phyloP scores from a whole-genome alignment of 2,329 filamentous ascomycete genomes.

The Hypomyces rosellus region DNA sequence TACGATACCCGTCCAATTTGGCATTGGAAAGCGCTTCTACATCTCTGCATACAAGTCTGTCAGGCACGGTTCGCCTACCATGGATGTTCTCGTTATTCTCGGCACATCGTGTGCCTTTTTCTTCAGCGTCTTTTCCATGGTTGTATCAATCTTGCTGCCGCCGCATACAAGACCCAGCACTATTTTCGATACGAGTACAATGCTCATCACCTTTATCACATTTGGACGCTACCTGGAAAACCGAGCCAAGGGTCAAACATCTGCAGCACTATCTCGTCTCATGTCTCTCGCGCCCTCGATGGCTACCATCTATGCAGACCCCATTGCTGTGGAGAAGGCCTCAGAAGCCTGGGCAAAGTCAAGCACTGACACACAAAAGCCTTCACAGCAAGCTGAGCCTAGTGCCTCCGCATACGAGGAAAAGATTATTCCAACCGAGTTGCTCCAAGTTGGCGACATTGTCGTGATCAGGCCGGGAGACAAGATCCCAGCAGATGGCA shows the following conservation, averaged over 20 bases:
- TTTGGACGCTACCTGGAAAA: slow-evolving; percentile 91
- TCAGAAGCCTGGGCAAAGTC: slow-evolving; percentile 64
- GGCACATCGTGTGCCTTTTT: slow-evolving; percentile 95
- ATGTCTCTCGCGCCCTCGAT: slow-evolving; percentile 97
- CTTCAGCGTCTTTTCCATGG: slow-evolving; percentile 84
- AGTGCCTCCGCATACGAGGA: slow-evolving; percentile 67
- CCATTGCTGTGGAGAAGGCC: slow-evolving; percentile 86
- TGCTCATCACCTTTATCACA: slow-evolving; percentile 95
- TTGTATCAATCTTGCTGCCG: slow-evolving; percentile 67
- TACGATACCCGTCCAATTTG: slow-evolving; percentile 92
- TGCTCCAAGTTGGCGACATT: slow-evolving; percentile 89
- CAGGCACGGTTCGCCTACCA: slow-evolving; percentile 85
- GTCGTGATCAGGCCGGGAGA: slow-evolving; percentile 90
- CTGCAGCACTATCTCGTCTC: slow-evolving; percentile 81
- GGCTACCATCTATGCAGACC: slow-evolving; percentile 93
- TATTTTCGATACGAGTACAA: slow-evolving; percentile 95
- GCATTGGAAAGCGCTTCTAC: slow-evolving; percentile 92
- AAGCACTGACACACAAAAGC: slow-evolving; percentile 23
- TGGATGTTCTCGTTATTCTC: slow-evolving; percentile 93
- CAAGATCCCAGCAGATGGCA: slow-evolving; percentile 91
- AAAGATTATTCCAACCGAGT: slow-evolving; percentile 82
- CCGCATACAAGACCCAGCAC: slow-evolving; percentile 78
- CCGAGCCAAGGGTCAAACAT: slow-evolving; percentile 90
- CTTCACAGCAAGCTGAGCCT: slow-evolving; percentile 22
- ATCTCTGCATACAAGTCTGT: slow-evolving; percentile 87